phyloP scores from a whole-genome alignment of 768 basidiomycete genomes.

The Lentinula lateritia region DNA sequence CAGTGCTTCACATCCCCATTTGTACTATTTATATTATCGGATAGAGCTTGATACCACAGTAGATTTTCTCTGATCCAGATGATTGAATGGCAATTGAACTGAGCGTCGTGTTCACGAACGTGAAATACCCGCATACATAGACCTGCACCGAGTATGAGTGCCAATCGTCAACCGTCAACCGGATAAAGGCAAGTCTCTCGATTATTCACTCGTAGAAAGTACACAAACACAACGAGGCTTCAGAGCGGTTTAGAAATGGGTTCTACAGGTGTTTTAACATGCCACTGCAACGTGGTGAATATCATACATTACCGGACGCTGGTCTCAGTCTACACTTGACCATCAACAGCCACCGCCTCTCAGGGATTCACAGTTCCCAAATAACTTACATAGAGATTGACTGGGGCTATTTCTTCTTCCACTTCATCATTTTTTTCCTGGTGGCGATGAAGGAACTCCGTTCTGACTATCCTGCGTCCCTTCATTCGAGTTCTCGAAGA shows the following conservation, averaged over 20 bases:
- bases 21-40: background rate
- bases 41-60: too few relatives aligned
- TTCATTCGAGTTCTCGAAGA: background rate
- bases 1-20: background rate
- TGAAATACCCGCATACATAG: background rate
- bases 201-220: background rate
- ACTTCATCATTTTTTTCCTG: too few relatives aligned
- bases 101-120: background rate
- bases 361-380: background rate
- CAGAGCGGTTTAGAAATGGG: background rate
- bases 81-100: background rate
- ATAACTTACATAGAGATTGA: background rate
- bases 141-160: background rate
- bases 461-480: background rate
- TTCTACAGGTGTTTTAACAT: background rate
- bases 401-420: background rate
- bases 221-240: slow-evolving; percentile 5
- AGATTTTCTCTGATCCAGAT: too few relatives aligned
- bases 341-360: background rate
- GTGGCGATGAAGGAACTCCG: background rate
- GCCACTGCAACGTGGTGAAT: slow-evolving; percentile 3
- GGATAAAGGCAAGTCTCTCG: background rate
- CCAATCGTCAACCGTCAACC: background rate
- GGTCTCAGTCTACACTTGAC: background rate
- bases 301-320: background rate